Base-by-base conservation (phyloP, 345 rosid species). In the Aurinia saxatilis region DNA sequence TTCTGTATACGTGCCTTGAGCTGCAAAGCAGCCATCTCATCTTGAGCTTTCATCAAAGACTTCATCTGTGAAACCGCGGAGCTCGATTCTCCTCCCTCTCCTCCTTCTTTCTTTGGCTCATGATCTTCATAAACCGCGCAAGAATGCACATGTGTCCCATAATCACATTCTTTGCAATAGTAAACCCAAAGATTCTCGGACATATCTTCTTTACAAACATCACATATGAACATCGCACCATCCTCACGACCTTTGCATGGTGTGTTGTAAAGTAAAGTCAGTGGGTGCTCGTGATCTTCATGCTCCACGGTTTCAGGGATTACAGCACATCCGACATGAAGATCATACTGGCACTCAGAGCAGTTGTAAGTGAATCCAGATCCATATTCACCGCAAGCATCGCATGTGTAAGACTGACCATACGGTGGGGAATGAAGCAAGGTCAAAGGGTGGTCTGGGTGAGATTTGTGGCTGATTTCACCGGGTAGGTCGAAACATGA, bases 111-210 rank as follows among this genome's bases (percentile, higher is more conserved):
- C 14, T 60, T 19, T 34, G 38, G 23, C 37, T 33, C 64, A 12
- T 59, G 37, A 2, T 65, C 63, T 46, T 66, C 48, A 17, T 57
- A 27, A 12, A 30, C 64, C 57, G 11, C 12, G 13, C 71, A 66
- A 17, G 71, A 57, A 39, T 48, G 33, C 11, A 66, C 71, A 47
- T 66, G 64, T 6, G 62, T 54, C 10, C 60, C 73, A 38, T 47
- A 67, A 30, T 67, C 72, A n/a, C 72, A 57, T 30, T 57, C 50
- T 14, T 49, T 19, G 13, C 72, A 67, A 8, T 67, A 30, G 39
- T 57, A 67, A 33, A 67, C 72, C 72, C 72, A 67, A 19, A 57
- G 50, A 67, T 57, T 41, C 31, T 67, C 72, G 8, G 57, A 7
- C 31, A 67, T 14, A 17, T 16, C 38, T 49, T 67, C 65, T 57